Evolutionary conservation across 2,329 filamentous ascomycete species (phyloP), one percentile per base, ranked within the genome.

Genomic region (Emmonsia crescens): DNA sequence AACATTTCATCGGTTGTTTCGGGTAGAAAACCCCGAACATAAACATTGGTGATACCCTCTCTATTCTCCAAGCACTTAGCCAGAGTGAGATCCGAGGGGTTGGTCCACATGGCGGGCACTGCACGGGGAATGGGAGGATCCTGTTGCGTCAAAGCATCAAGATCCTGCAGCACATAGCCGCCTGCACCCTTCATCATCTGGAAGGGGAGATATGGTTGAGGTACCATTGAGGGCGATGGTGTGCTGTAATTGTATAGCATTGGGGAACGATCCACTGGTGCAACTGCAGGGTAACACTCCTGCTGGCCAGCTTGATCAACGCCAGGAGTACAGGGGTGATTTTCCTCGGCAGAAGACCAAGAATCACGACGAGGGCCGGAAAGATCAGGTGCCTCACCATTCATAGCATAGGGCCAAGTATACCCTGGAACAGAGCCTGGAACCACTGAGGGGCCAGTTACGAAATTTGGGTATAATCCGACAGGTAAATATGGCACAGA

Each of bases 21-120:
- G 0, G 94, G 93, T 66, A 96, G 89, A 65, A 99, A 87, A 21
- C 95, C 95, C 64, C 94, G 90, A 66, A 99, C 96, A 79, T 99
- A 99, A 66, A 99, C 93, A 71, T 99, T 99, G 65, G 91, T 94
- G 72, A 97, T 96, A 52, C 92, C 92, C 56, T 89, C 94, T 63
- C 91, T 89, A 71, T 97, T 97, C 77, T 96, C 90, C 57, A 99
- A 81, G 71, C 92, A 96, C 75, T 96, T 92, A 66, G 96, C 93
- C 33, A 97, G 84, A 49, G 89, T 92, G 81, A 96, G 89, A 62
- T 93, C 92, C 29, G 87, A 87, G 33, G 91, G 90, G 62, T 89
- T 91, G 71, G 89, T 79, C 76, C 77, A 92, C 66, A 91, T 87
- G 6, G 94, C 93, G 19, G 93, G 93, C 54, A 99, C 92, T 58